phyloP scores from a whole-genome alignment of 495 filamentous ascomycete genomes.

The Corynascus novoguineensis region DNA sequence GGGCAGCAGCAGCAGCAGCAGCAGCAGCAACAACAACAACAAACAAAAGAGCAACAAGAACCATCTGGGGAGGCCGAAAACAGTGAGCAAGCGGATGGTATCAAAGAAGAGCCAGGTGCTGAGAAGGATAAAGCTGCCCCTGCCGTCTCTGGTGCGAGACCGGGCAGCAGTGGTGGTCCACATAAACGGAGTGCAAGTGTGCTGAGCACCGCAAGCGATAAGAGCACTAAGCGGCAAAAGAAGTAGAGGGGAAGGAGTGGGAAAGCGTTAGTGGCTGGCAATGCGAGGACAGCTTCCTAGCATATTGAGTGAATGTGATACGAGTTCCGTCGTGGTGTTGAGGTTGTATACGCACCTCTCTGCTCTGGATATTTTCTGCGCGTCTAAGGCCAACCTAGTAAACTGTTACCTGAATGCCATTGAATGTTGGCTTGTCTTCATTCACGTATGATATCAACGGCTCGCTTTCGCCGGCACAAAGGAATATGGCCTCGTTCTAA shows the following conservation, averaged over 20 bases:
- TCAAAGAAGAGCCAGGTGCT: slow-evolving; percentile 13
- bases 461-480: too few species aligned
- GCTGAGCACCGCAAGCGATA: slow-evolving; percentile 60
- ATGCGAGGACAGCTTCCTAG: background rate
- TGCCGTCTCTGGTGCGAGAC: slow-evolving; percentile 10
- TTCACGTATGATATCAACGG: too few species aligned
- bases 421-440: too few species aligned
- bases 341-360: too few species aligned
- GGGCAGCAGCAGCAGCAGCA: slow-evolving; percentile 2
- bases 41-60: background rate
- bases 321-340: too few species aligned
- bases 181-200: slow-evolving; percentile 76
- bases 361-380: too few species aligned
- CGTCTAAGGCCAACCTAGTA: too few species aligned
- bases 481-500: too few species aligned
- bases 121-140: slow-evolving; percentile 22
- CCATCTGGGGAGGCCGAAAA: background rate
- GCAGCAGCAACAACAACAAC: background rate
- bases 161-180: slow-evolving; percentile 29
- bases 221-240: slow-evolving; percentile 65
- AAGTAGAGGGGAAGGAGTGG: slow-evolving; percentile 41
- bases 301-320: background rate
- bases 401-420: too few species aligned
- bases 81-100: background rate
- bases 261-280: background rate